phyloP scores from a whole-genome alignment of 805 yeast genomes.

The Candida broadrunensis region DNA sequence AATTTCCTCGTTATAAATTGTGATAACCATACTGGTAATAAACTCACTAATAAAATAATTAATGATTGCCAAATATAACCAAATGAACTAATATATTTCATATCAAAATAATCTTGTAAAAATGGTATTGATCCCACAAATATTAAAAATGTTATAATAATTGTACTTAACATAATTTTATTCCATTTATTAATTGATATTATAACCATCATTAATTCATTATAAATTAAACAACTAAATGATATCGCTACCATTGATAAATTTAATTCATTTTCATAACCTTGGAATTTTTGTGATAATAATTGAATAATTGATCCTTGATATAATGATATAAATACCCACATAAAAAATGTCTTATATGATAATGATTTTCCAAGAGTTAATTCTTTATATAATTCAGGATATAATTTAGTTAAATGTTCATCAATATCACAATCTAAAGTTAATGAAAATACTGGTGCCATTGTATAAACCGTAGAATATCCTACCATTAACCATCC shows the following conservation, averaged over 20 bases:
- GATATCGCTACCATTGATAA: conserved; percentile 80
- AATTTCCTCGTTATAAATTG: conserved; percentile 71
- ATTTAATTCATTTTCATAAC: conserved; percentile 54
- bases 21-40: conserved; percentile 87
- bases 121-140: conserved; percentile 80
- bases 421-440: conserved; percentile 90
- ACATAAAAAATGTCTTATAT: conserved; percentile 81
- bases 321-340: conserved; percentile 86
- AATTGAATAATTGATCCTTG: conserved; percentile 89
- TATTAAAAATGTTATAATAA: conserved; percentile 62
- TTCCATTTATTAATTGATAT: conserved; percentile 93
- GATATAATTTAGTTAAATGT: conserved; percentile 82
- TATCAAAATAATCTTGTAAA: conserved; percentile 80
- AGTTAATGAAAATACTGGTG: conserved; percentile 92
- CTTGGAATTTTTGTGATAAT: conserved; percentile 72
- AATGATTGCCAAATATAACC: conserved; percentile 67
- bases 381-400: conserved; percentile 90
- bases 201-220: conserved; percentile 92
- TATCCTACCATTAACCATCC: conserved; percentile 99
- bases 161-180: conserved; percentile 67
- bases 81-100: conserved; percentile 55
- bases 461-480: conserved; percentile 96
- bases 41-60: conserved; percentile 63
- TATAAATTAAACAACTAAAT: conserved; percentile 73
- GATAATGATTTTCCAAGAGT: conserved; percentile 86